Evolutionary conservation across 2,329 filamentous ascomycete genomes (phyloP).

Genomic region (Lasiodiplodia sp.): DNA sequence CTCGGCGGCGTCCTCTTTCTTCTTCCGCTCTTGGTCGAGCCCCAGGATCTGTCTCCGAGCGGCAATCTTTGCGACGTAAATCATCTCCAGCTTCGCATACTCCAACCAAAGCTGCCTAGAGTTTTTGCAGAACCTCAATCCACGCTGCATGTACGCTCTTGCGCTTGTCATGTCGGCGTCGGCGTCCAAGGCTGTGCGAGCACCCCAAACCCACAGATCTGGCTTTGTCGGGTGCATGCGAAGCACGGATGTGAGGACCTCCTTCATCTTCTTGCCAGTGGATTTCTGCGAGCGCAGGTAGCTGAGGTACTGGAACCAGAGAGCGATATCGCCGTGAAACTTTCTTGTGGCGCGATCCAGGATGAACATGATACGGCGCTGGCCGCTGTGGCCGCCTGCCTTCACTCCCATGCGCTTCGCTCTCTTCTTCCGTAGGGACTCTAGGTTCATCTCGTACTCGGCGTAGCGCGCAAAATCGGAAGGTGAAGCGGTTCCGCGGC

Average conservation of each 20-base stretch:
- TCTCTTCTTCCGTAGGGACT: slow-evolving; percentile 80
- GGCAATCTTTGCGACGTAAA: slow-evolving; percentile 84
- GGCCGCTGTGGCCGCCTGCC: slow-evolving; percentile 72
- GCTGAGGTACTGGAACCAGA: slow-evolving; percentile 91
- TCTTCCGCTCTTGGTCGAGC: slow-evolving; percentile 58
- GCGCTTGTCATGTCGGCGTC: slow-evolving; percentile 89
- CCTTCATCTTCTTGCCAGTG: slow-evolving; percentile 62
- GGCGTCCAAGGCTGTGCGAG: slow-evolving; percentile 77
- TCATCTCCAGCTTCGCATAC: slow-evolving; percentile 90
- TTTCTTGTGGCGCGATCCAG: slow-evolving; percentile 85
- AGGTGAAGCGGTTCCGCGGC: slow-evolving; percentile 73
- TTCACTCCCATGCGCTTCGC: slow-evolving; percentile 82
- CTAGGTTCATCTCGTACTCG: slow-evolving; percentile 71
- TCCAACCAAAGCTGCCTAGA: slow-evolving; percentile 82
- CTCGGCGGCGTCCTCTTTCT: slow-evolving; percentile 49
- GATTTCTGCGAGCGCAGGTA: slow-evolving; percentile 75
- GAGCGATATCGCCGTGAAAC: slow-evolving; percentile 78
- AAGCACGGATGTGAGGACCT: slow-evolving; percentile 72
- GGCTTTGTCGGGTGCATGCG: slow-evolving; percentile 85
- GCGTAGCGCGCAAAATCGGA: slow-evolving; percentile 86
- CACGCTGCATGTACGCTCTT: slow-evolving; percentile 85
- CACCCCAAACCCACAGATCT: slow-evolving; percentile 84
- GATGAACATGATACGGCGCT: slow-evolving; percentile 85
- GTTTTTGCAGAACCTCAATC: slow-evolving; percentile 84
- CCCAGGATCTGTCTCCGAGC: slow-evolving; percentile 73